These are phyloP conservation scores for Paraconiothyrium brasiliense DNA, from an alignment of 2,329 filamentous ascomycete species.

Conservation along the genomic window DNA sequence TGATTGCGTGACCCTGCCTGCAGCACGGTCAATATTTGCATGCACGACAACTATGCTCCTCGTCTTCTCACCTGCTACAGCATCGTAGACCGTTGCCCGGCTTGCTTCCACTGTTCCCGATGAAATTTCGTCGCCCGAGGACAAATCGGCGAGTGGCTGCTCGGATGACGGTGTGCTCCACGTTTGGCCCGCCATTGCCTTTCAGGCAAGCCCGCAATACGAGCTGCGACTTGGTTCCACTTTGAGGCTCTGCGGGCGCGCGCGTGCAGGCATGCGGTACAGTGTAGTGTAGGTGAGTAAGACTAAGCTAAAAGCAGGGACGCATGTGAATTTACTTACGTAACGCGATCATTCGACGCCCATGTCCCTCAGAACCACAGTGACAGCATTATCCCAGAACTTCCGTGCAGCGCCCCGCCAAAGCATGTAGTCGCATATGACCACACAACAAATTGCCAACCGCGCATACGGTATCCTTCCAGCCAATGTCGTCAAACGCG, in stretches of 20 bases:
- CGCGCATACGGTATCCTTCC: conserved; percentile 73
- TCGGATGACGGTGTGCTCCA: conserved; percentile 13
- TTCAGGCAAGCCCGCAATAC: neutral
- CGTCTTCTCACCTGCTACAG: conserved; percentile 68
- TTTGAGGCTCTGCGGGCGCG: neutral
- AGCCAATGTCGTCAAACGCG: conserved; percentile 70
- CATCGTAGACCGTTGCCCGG: conserved; percentile 73
- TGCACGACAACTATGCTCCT: neutral
- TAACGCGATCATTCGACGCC: conserved; percentile 11
- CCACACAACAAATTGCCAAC: conserved; percentile 71
- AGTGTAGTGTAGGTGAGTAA: neutral
- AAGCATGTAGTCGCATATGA: conserved; percentile 52
- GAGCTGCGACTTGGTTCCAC: neutral
- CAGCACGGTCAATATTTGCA: conserved; percentile 3
- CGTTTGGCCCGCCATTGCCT: conserved; percentile 21
- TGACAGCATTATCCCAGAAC: too few species aligned
- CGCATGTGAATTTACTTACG: conserved; percentile 15
- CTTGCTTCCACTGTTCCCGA: conserved; percentile 38
- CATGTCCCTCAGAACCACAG: too few species aligned
- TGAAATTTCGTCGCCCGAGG: conserved; percentile 22
- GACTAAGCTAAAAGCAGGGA: neutral
- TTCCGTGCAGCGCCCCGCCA: conserved; percentile 5
- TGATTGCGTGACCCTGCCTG: conserved; percentile 57
- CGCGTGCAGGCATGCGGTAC: too few species aligned
- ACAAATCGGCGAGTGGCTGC: conserved; percentile 24